phyloP scores from a whole-genome alignment of 345 rosid species.

The Citrus reticulata region DNA sequence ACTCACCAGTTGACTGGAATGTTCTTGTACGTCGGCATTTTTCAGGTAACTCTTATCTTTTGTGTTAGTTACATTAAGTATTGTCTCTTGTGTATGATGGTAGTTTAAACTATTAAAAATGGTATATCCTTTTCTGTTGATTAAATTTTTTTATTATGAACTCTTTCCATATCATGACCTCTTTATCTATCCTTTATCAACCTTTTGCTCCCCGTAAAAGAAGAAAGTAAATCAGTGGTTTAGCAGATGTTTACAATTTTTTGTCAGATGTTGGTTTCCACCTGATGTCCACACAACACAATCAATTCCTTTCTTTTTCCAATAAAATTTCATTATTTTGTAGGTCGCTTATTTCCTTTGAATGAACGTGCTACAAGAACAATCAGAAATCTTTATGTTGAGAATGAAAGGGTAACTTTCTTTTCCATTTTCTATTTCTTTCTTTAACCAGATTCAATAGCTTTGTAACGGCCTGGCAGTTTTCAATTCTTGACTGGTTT shows the following conservation, averaged over 20 bases:
- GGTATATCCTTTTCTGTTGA: background rate
- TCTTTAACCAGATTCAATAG: background rate
- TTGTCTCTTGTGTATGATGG: background rate
- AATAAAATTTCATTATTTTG: constrained; percentile 5
- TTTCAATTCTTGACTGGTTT: background rate
- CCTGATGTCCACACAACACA: background rate
- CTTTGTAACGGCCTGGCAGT: background rate
- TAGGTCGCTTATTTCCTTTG: constrained; percentile 74
- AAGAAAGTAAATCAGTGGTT: background rate
- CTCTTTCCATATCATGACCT: background rate
- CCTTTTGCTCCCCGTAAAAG: background rate
- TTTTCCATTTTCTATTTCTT: background rate
- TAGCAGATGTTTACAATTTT: background rate
- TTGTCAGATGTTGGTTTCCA: constrained; percentile 1
- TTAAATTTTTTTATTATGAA: background rate
- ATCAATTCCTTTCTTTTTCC: background rate
- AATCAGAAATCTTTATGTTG: constrained; percentile 77
- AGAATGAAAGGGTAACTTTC: constrained; percentile 87
- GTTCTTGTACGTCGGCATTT: constrained; percentile 81
- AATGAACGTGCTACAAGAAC: constrained; percentile 93
- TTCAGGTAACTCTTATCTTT: constrained; percentile 52
- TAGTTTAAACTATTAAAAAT: background rate
- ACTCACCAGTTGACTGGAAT: constrained; percentile 94
- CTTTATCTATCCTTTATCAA: background rate
- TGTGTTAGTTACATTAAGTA: background rate